Evolutionary conservation across 192 early-diverging fungal species (phyloP).

Genomic region (Coemansia sp.): DNA sequence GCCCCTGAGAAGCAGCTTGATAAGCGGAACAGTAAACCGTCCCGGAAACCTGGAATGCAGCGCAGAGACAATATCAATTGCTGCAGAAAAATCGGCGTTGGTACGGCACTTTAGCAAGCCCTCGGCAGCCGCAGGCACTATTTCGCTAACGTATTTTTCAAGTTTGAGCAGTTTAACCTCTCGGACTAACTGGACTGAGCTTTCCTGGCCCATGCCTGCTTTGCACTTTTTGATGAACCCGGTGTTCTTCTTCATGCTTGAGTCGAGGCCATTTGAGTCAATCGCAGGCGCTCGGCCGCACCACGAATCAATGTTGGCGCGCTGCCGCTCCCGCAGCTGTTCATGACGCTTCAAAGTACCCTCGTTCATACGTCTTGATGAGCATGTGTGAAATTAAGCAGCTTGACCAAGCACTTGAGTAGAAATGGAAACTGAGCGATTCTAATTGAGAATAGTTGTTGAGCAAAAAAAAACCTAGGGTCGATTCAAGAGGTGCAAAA

Average conservation of each 20-base stretch:
- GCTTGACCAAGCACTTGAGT: neutral
- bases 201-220: constrained; percentile 68
- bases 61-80: constrained; percentile 78
- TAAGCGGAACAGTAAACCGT: constrained; percentile 73
- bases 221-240: constrained; percentile 94
- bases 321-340: constrained; percentile 41
- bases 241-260: constrained; percentile 97
- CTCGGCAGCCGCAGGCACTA: constrained; percentile 82
- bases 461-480: too few species aligned
- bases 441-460: neutral
- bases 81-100: constrained; percentile 74
- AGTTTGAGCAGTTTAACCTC: constrained; percentile 85
- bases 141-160: constrained; percentile 97
- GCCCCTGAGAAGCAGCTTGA: constrained; percentile 63
- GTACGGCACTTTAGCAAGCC: constrained; percentile 69
- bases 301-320: constrained; percentile 46
- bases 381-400: constrained; percentile 28
- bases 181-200: constrained; percentile 66
- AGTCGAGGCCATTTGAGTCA: constrained; percentile 65
- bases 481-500: neutral
- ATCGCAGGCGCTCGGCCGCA: constrained; percentile 19
- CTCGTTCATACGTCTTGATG: constrained; percentile 43
- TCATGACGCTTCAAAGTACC: constrained; percentile 50
- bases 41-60: constrained; percentile 90
- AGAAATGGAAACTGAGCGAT: neutral